Evolutionary conservation across 2,329 filamentous ascomycete genomes (phyloP), one percentile per base, ranked within the genome.

Genomic region (Fragosphaeria purpurea): DNA sequence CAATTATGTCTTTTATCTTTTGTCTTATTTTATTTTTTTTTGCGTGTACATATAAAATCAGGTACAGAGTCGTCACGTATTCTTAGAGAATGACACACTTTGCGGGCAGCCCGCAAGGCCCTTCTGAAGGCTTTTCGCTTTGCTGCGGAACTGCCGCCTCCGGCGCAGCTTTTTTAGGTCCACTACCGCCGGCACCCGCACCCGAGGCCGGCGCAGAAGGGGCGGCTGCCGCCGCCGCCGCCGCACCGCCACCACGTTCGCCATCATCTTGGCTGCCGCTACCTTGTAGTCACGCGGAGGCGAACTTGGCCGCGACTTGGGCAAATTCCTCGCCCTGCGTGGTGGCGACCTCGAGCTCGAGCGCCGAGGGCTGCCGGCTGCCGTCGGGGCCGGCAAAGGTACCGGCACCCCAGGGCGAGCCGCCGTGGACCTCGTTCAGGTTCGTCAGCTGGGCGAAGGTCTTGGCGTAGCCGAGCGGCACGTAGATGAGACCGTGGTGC

Each of bases 401-500:
- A 64, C 93, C 93, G 37, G 91, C 90, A 62, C 91, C 93, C 93
- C 93, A 98, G 40, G 93, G 77, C 54, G 78, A 82, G 55, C 93
- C 93, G 63, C 93, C 93, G 66, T 86, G 87, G 56, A 93, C 76
- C 75, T 96, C 89, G 34, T 64, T 65, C 38, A 95, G 67, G 70
- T 90, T 83, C 57, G 82, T 65, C 57, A 95, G 70, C 56, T 81
- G 70, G 53, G 65, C 65, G 65, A 95, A 96, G 46, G 81, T 72
- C 61, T 83, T 86, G 71, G 86, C 84, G 76, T 95, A 97, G 50
- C 93, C 93, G 50, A 97, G 77, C 46, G 93, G 93, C n/a, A 97
- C 89, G 68, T 85, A 97, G 75, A 93, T 85, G 72, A 97, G 85
- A 63, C 93, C 93, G 75, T 97, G 93, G 73, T 97, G 93, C 54